Evolutionary conservation across 2,329 filamentous ascomycete species (phyloP), one percentile per base, ranked within the genome.

Genomic region (Phyllosticta capitalensis): DNA sequence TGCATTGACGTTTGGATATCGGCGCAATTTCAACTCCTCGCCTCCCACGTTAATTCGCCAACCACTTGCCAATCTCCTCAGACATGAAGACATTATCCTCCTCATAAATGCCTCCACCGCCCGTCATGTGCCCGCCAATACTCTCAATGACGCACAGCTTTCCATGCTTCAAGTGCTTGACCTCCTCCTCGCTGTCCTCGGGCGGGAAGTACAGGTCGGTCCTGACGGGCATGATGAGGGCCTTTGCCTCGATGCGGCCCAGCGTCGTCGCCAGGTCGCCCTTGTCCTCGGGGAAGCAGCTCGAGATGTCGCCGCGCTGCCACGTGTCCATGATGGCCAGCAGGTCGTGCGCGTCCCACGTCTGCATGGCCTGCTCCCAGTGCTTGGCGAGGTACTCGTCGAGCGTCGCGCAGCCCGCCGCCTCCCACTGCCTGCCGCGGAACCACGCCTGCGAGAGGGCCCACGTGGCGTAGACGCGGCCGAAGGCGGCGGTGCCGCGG

Each of bases 121-220:
- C 74, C 17, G 68, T 74, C 21, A 77, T 63, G 63, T 76, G 74
- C 1, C 75, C 74, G 73, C 73, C 76, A 9, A 75, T 65, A 50
- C 69, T 73, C 22, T 71, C 68, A 38, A 77, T 68, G 6, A 69
- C 61, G 38, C 62, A 63, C 9, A 75, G 63, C 20, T 62, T 63
- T 0, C 66, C 74, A 21, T 69, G 55, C 52, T 67, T 65, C 60
- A 76, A 57, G 54, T 65, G 61, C 61, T 70, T 67, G 1, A 70
- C 66, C 63, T 76, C 75, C 58, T 67, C 64, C 61, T 73, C 66
- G 55, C 62, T 75, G 17, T 74, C 73, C 63, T 74, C 71, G 0
- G 72, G 69, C 17, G 69, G 69, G 61, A 77, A 77, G 54, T 76
- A 77, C 62, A 70, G 65, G 61, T 77, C 75, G 3, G 71, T 75